phyloP scores from a whole-genome alignment of 1,284 basidiomycete genomes.

The Cyathus olla region DNA sequence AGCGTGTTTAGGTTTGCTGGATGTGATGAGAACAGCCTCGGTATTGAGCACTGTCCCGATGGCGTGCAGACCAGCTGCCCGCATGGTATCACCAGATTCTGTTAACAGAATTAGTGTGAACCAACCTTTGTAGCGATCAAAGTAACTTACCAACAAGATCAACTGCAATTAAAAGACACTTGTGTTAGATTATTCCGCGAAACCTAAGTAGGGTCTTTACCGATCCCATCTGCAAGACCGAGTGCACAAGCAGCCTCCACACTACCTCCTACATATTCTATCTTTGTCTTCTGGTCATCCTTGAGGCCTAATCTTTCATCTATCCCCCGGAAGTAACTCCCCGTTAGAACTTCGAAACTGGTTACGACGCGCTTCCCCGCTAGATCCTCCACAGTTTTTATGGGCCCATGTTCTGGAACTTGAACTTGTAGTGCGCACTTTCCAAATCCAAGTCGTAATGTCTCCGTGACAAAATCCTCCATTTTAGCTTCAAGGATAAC shows the following conservation, averaged over 20 bases:
- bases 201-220: no score
- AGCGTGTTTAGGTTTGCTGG: constrained; percentile 75
- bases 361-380: constrained; percentile 95
- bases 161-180: constrained; percentile 55
- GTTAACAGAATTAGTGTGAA: constrained; percentile 11
- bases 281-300: constrained; percentile 74
- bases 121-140: background rate
- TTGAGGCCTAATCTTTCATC: constrained; percentile 70
- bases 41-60: constrained; percentile 91
- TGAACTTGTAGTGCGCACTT: constrained; percentile 97
- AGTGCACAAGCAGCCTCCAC: constrained; percentile 98
- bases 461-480: constrained; percentile 82
- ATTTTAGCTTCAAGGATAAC: constrained; percentile 94
- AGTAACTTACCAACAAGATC: constrained; percentile 88
- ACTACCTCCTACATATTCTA: constrained; percentile 97
- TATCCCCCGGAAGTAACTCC: constrained; percentile 81
- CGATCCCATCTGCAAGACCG: constrained; percentile 97
- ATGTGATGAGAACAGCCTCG: constrained; percentile 95
- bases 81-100: constrained; percentile 99
- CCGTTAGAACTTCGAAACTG: constrained; percentile 91
- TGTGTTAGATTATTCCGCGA: background rate
- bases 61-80: constrained; percentile 94
- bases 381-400: constrained; percentile 84
- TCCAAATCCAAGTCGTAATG: constrained; percentile 91
- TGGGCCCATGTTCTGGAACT: constrained; percentile 84